Base-by-base conservation (phyloP, 371 early-diverging fungal genomes). In the Mortierella sp. region DNA sequence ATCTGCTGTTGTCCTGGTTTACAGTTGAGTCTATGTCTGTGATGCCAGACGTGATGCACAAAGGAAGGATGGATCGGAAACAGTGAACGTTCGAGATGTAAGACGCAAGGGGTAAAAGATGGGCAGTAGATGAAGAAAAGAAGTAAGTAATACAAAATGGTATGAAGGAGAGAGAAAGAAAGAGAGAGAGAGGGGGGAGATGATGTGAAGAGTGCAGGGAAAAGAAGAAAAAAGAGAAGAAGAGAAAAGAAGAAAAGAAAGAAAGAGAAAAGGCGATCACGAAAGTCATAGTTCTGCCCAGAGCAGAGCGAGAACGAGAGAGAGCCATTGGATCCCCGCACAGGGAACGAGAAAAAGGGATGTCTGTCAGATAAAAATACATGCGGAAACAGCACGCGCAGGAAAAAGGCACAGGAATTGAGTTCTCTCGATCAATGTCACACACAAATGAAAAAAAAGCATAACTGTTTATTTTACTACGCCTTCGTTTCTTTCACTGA, bases 321-420 rank as follows among this genome's bases (percentile, higher is more conserved):
- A 31, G 63, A 58, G 26, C 34, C 63, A 63, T 63, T 63, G 63
- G 63, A 63, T 34, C 63, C 34, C 63, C 63, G 31, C 26, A 34
- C 19, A 63, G 34, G 60, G 14, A 13, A 14, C 28, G 28, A 14
- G 34, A 2, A 55, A n/a, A n/a, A 21, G n/a, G 7, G 19, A 13
- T 50, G 50, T 3, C 13, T 13, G 50, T 3, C 55, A 3, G 50
- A 14, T 50, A 13, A 50, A 50, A 50, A 50, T 31, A 60, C 31
- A 47, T n/a, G 42, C 5, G 42, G 42, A 38, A 38, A 38, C 42
- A 38, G 42, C 42, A 38, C 42, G 42, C 42, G 42, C 42, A 38
- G 42, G 42, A 38, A 5, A 38, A 38, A 38, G 42, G 42, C 42
- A 5, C 42, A 3, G 42, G 42, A 38, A 38, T 38, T 38, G 42